Evolutionary conservation across 139 green algal species (phyloP), one percentile per base, ranked within the genome.

Genomic region (Desmodesmus armatus): DNA sequence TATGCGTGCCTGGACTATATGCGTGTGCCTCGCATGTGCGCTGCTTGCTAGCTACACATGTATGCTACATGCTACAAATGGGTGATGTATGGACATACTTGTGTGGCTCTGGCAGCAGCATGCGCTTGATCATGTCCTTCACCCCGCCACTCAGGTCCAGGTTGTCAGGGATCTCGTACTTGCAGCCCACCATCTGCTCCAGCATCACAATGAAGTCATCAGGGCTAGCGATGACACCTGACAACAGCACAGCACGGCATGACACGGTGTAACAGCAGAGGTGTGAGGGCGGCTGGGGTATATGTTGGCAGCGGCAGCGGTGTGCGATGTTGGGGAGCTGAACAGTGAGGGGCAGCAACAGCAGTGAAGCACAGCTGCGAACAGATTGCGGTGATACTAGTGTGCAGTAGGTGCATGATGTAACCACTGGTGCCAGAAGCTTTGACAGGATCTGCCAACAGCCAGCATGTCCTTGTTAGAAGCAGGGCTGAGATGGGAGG

Each of bases 11-110:
- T n/a, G n/a, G n/a, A n/a, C n/a, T n/a, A n/a, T n/a, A n/a, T n/a
- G n/a, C n/a, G n/a, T n/a, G n/a, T n/a, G n/a, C n/a, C n/a, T n/a
- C 17, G 17, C 21, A n/a, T 58, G 15, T 15, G 21, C 77, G 44
- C 49, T 67, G n/a, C n/a, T n/a, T n/a, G n/a, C n/a, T n/a, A n/a
- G n/a, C n/a, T n/a, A n/a, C n/a, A n/a, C n/a, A n/a, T 66, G 82
- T 92, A 82, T 78, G 80, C 83, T 65, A 90, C 90, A 80, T 92
- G 92, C 25, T 75, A 83, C 27, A 87, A 62, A 6, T 99, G 93
- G n/a, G 88, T 95, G 88, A 98, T 96, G 63, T 97, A 94, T 78
- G n/a, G n/a, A n/a, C n/a, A n/a, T n/a, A n/a, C n/a, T 94, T 89
- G n/a, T 62, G 43, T 2, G 97, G 95, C 80, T 98, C 94, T 11